Evolutionary conservation across 2,329 filamentous ascomycete genomes (phyloP), one percentile per base, ranked within the genome.

Genomic region (Penicillium digitatum): DNA sequence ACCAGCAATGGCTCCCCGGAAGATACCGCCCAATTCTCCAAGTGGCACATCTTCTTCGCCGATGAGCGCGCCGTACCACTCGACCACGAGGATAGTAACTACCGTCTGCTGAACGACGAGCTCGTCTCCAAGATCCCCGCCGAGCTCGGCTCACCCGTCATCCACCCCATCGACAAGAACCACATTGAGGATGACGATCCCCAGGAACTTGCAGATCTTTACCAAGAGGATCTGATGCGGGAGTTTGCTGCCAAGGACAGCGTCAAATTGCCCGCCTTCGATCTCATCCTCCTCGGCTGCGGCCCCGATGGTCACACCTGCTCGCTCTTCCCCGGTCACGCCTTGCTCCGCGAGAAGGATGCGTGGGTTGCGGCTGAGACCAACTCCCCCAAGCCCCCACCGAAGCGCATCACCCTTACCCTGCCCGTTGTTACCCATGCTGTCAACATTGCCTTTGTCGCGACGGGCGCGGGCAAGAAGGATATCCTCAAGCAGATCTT

Each of bases 31-130:
- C 80, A 88, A 66, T 96, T 95, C 76, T 79, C 82, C 71, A 90
- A 89, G 74, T 99, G 94, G 94, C 89, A 97, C 69, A 90, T 99
- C 70, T 99, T 97, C 82, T 97, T 96, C 75, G 93, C 93, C 70
- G 94, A 99, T 72, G 94, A 99, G 81, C 89, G 94, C 69, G 90
- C 90, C 65, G 94, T 97, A 50, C 89, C 94, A 22, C 86, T 96
- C 64, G 87, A 94, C 74, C 88, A 97, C 76, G 82, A 85, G 62
- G 93, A 99, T 78, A 96, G 91, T 79, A 99, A 97, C 79, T 96
- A 96, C 77, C 85, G 80, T 58, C 84, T 96, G 42, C 78, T 97
- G 64, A 94, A 96, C 79, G 79, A 85, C 45, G 91, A 96, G 76
- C 81, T 96, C 48, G 81, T 99, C 59, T 87, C 92, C 78, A 93